phyloP scores from a whole-genome alignment of 2,329 filamentous ascomycete genomes.

The Zymoseptoria ardabiliae region DNA sequence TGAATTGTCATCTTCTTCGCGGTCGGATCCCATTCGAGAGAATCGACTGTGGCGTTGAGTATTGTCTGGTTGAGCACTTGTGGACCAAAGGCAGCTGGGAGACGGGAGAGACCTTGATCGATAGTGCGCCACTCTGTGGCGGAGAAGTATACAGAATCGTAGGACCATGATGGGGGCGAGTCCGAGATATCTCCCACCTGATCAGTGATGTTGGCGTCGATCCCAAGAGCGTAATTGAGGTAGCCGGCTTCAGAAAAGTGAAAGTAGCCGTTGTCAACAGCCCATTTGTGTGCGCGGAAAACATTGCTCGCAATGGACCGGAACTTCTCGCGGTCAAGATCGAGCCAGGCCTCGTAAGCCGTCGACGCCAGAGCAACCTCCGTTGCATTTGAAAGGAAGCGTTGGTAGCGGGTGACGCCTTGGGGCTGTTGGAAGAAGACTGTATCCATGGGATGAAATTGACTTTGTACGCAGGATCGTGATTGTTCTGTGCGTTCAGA shows the following conservation, averaged over 20 bases:
- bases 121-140: slow-evolving; percentile 59
- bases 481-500: slow-evolving; percentile 54
- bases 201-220: slow-evolving; percentile 49
- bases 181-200: slow-evolving; percentile 39
- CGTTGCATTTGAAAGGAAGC: slow-evolving; percentile 28
- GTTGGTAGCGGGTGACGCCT: slow-evolving; percentile 35
- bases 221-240: slow-evolving; percentile 51
- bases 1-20: slow-evolving; percentile 50
- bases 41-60: slow-evolving; percentile 51
- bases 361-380: slow-evolving; percentile 34
- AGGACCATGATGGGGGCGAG: slow-evolving; percentile 45
- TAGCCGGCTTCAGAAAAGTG: slow-evolving; percentile 60
- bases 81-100: slow-evolving; percentile 57
- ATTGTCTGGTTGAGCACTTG: slow-evolving; percentile 51
- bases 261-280: slow-evolving; percentile 50
- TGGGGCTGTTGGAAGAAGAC: slow-evolving; percentile 49
- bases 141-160: slow-evolving; percentile 53
- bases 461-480: slow-evolving; percentile 42
- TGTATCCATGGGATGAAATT: slow-evolving; percentile 60
- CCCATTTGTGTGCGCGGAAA: slow-evolving; percentile 48
- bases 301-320: slow-evolving; percentile 36
- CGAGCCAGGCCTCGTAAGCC: slow-evolving; percentile 32
- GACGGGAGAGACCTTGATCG: slow-evolving; percentile 51
- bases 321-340: slow-evolving; percentile 27
- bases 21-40: slow-evolving; percentile 46